These are phyloP conservation scores for Kodamaea anthophila DNA, from an alignment of 1,139 yeast species.

Conservation along the genomic window DNA sequence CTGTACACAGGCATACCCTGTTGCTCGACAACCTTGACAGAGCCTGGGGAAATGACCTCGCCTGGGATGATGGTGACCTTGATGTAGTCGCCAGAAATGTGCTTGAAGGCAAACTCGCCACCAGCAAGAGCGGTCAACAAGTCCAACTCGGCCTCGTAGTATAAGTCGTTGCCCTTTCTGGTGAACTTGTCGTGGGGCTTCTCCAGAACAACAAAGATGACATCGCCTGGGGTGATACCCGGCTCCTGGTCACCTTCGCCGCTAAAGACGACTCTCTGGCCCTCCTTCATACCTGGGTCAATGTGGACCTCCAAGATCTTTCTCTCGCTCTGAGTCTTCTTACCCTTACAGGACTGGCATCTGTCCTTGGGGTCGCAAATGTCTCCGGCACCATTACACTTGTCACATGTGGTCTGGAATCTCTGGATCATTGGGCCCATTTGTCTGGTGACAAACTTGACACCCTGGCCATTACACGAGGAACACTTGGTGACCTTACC, in stretches of 20 bases:
- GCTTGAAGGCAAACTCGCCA: conserved; percentile 83
- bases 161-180: conserved; percentile 87
- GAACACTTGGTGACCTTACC: conserved; percentile 86
- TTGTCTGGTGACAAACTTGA: conserved; percentile 89
- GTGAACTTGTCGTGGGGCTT: conserved; percentile 74
- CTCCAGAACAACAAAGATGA: conserved; percentile 84
- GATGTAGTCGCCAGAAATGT: conserved; percentile 81
- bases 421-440: conserved; percentile 99
- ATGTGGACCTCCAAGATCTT: conserved; percentile 91
- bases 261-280: conserved; percentile 82
- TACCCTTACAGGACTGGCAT: conserved; percentile 84
- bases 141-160: conserved; percentile 82
- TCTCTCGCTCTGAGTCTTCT: conserved; percentile 81
- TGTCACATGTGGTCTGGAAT: conserved; percentile 92
- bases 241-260: conserved; percentile 99
- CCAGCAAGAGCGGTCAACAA: conserved; percentile 94
- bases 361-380: conserved; percentile 82
- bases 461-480: conserved; percentile 85
- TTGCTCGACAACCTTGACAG: conserved; percentile 73
- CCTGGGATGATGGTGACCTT: conserved; percentile 84
- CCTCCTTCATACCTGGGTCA: conserved; percentile 96
- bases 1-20: conserved; percentile 94
- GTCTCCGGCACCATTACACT: conserved; percentile 90
- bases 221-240: conserved; percentile 93
- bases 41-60: conserved; percentile 85